Base-by-base conservation (phyloP, 1,139 yeast genomes). In the Geotrichum australiense region DNA sequence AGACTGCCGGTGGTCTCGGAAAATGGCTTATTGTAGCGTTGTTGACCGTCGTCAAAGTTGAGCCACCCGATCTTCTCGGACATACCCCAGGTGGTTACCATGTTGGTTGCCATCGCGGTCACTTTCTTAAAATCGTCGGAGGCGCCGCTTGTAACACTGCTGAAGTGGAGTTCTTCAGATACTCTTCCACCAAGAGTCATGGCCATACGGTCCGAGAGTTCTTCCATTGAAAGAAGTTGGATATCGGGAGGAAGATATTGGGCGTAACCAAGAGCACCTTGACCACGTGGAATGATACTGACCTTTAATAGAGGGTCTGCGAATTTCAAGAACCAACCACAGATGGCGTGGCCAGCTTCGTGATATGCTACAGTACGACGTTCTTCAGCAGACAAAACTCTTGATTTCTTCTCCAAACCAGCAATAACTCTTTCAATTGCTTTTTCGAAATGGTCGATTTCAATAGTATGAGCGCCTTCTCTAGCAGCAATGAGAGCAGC, bases 131-230 rank as follows among this genome's bases (percentile, higher is more conserved):
- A 91, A 62, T 91, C 98, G 60, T 91, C 96, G 43, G 85, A 79
- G 0, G 96, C 98, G 48, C 98, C 98, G 45, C 93, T 80, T 3
- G 97, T 91, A 19, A 91, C 96, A 2, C 89, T 78, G 30, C 76
- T 74, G 61, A 91, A 91, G 62, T 89, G 91, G 34, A 91, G 63
- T 64, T 91, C 97, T 63, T 91, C 98, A 34, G 94, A 80, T 3
- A 87, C 96, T 55, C 98, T 76, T 5, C 98, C 98, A 39, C 97
- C 98, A 41, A 91, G 71, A 0, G 97, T 87, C 94, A 91, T 93
- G 19, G 87, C 76, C 94, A 91, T 89, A 53, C 94, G 73, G 59
- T 91, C 94, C 47, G 69, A 65, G 52, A 89, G 74, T 62, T 91
- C 95, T 51, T 78, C 77, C 47, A 81, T 75, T 14, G 84, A 77